A percentile compares a stretch with the other conserved stretches of the same genome.
phyloP scores from a whole-genome alignment of 106 monocot genomes.

The Platanthera zijinensis region DNA sequence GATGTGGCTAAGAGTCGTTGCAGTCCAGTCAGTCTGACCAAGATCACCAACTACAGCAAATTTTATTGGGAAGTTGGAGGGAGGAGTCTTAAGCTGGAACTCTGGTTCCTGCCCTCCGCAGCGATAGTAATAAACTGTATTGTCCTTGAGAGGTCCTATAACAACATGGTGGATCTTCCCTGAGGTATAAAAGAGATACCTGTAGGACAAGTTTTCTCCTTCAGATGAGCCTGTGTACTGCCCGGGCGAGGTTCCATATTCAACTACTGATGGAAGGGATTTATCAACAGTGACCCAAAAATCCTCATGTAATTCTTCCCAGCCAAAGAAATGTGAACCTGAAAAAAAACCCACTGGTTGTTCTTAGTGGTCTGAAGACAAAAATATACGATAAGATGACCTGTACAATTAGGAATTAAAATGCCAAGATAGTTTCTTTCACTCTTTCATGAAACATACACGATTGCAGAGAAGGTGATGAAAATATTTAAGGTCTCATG shows the following conservation, averaged over 20 bases:
- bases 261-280: conserved; percentile 59
- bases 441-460: neutral
- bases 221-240: conserved; percentile 39
- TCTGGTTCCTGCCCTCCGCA: conserved; percentile 66
- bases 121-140: conserved; percentile 66
- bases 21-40: conserved; percentile 88
- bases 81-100: conserved; percentile 85
- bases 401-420: neutral
- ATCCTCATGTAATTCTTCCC: conserved; percentile 85
- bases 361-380: neutral
- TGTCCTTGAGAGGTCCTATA: conserved; percentile 76
- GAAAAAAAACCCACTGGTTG: conserved; percentile 10
- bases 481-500: neutral
- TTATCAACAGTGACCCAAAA: conserved; percentile 53
- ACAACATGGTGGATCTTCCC: conserved; percentile 83
- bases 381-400: neutral
- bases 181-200: conserved; percentile 67
- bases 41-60: conserved; percentile 89
- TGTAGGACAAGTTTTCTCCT: conserved; percentile 77
- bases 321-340: conserved; percentile 96
- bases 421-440: neutral
- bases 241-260: conserved; percentile 69
- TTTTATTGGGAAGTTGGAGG: conserved; percentile 60
- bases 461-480: neutral
- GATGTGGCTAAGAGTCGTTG: conserved; percentile 71